Base-by-base conservation (phyloP, 345 rosid genomes). In the Psidium friedrichsthalianum region DNA sequence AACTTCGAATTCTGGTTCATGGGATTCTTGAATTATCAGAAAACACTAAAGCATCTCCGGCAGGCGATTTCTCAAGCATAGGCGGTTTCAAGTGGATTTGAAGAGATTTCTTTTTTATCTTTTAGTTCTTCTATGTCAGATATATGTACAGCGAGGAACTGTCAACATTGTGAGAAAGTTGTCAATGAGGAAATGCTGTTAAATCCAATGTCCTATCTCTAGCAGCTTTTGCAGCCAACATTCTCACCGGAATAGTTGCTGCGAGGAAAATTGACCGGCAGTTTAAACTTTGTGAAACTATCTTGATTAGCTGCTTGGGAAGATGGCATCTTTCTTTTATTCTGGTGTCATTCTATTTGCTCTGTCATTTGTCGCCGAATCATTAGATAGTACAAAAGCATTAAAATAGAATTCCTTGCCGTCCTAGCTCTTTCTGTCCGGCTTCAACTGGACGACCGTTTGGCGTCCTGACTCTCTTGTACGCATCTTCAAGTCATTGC, bases 1-100 rank as follows among this genome's bases (percentile, higher is more conserved):
- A 86, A 82, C 84, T 95, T 92, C 55, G 96, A 96, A 76, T 96
- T 96, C 94, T 95, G 98, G 98, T 93, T 95, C 85, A 93, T 95
- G 97, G 98, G 99, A 4, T 95, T 96, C 91, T 81, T 91, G 51
- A 95, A 93, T 86, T 89, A 91, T 84, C 92, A 93, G 88, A 96
- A 92, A 89, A 93, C 96, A 87, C 89, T 94, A 84, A 91, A 91
- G 82, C 83, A 81, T 84, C 92, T 95, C 81, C 90, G 88, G 86
- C 92, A 86, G 51, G 93, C 95, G 29, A 76, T 89, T 36, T 89
- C 91, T 82, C 88, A 88, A 81, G 84, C 86, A 29, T 84, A 69
- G 58, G 25, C 2, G 47, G 47, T 69, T 69, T 69, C 80, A 0
- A 69, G 80, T 18, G 14, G 14, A 69, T 36, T 69, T 36, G 80